A percentile compares a stretch with the other conserved stretches of the same genome.
Evolutionary conservation across 2,329 filamentous ascomycete genomes (phyloP).

Genomic region (Fusarium subglutinans): DNA sequence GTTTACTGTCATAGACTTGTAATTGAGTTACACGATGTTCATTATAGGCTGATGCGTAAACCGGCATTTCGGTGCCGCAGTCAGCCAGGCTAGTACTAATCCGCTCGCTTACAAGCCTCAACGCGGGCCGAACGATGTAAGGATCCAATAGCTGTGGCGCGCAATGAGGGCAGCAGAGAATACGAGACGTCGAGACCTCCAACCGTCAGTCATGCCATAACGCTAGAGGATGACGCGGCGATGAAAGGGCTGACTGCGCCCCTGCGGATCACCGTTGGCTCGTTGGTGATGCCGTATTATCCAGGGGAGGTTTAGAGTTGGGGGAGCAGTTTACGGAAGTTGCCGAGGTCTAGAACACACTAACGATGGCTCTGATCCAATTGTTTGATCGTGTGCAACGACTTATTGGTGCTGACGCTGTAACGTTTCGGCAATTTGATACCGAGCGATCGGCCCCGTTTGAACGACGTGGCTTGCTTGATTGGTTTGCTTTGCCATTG

Average conservation of each 20-base stretch:
- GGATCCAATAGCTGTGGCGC: not conserved
- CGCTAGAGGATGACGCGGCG: not conserved
- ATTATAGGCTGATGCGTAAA: slow-evolving; percentile 15
- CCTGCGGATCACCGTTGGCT: not conserved
- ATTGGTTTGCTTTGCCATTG: not conserved
- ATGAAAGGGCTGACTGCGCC: not conserved
- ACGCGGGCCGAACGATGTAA: not conserved
- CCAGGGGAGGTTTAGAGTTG: not conserved
- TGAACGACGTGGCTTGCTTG: not conserved
- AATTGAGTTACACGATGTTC: not conserved
- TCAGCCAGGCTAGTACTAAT: not conserved
- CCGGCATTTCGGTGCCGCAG: slow-evolving; percentile 17
- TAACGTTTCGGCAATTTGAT: not conserved
- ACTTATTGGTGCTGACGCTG: not conserved
- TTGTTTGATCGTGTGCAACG: not conserved
- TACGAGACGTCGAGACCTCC: slow-evolving; percentile 2
- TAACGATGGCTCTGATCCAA: not conserved
- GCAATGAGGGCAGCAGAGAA: not conserved
- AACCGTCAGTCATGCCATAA: not conserved
- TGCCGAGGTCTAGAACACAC: not conserved
- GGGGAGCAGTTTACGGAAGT: not conserved
- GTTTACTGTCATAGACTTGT: not conserved
- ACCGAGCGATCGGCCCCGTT: not conserved
- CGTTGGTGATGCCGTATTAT: not conserved
- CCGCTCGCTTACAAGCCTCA: not conserved